Percentiles rank a stretch among this genome's conserved stretches.
Conservation (phyloP, 208 protist genomes). For the Wallacemonas collosoma region DNA sequence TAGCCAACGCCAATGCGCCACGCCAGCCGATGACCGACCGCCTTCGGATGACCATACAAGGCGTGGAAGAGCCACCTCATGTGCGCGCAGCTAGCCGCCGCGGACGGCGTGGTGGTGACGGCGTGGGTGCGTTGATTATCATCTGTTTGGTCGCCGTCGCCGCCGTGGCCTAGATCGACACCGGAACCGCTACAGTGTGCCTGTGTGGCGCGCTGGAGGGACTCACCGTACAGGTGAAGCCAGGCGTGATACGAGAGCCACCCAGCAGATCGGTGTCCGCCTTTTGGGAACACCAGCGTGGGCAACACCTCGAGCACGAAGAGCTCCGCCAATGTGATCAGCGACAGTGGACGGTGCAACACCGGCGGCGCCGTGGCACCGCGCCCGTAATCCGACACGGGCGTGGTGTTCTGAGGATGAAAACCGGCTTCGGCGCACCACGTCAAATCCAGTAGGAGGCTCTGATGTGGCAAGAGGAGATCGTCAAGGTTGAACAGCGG, state of each 20-base stretch:
- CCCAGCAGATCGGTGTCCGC: slow-evolving; percentile 23
- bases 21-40: slow-evolving; percentile 27
- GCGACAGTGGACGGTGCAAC: slow-evolving; percentile 14
- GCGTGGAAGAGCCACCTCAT: slow-evolving; percentile 16
- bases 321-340: slow-evolving; percentile 24
- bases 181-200: no score
- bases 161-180: neutral
- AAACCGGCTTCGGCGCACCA: slow-evolving; percentile 42
- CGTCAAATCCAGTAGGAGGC: slow-evolving; percentile 32
- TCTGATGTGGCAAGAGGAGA: slow-evolving; percentile 13
- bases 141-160: neutral
- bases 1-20: slow-evolving; percentile 35
- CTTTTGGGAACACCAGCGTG: slow-evolving; percentile 35
- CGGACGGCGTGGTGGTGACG: no score
- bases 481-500: slow-evolving; percentile 6
- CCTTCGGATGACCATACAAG: slow-evolving; percentile 14
- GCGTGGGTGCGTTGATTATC: no score
- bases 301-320: slow-evolving; percentile 45
- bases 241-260: slow-evolving; percentile 37
- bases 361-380: no score
- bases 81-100: slow-evolving; percentile 7
- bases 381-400: no score
- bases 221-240: slow-evolving; percentile 9
- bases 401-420: neutral
- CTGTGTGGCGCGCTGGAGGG: neutral